Conservation (phyloP, 805 yeast genomes). For the Myxozyma vanderwaltii region DNA sequence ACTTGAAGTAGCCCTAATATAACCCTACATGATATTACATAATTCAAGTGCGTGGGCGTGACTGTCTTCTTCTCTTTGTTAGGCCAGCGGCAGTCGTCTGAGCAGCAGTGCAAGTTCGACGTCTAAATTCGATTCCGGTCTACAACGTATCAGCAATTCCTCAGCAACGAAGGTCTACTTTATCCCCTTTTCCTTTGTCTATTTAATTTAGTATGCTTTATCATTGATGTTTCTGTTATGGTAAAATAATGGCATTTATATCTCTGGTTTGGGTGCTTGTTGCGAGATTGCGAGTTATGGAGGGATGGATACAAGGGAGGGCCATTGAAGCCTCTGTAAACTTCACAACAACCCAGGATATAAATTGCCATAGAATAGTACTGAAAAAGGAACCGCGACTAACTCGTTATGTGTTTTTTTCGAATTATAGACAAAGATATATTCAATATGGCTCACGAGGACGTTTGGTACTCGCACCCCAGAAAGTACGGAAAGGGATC, state of each 20-base stretch:
- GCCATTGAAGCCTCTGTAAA: no score
- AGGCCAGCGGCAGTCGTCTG: not conserved
- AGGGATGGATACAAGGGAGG: not conserved
- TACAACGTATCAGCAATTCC: not conserved
- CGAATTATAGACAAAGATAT: not conserved
- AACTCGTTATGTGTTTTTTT: no score
- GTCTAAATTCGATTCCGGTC: not conserved
- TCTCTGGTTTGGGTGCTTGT: not conserved
- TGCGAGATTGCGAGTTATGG: not conserved
- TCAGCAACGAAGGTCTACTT: not conserved
- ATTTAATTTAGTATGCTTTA: not conserved
- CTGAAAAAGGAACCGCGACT: no score
- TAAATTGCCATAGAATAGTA: no score
- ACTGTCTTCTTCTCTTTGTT: not conserved
- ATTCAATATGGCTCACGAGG: constrained; percentile 98
- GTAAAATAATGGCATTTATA: not conserved
- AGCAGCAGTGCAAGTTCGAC: not conserved
- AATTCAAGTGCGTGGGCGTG: not conserved
- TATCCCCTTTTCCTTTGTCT: not conserved
- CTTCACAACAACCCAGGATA: no score
- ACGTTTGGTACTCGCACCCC: constrained; percentile 99
- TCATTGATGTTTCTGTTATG: no score
- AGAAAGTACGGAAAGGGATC: constrained; percentile 99
- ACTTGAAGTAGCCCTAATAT: not conserved
- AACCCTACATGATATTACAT: not conserved